Percentiles rank a stretch among this genome's conserved stretches.
Conservation (phyloP, 2,329 filamentous ascomycete genomes). For the Neonectria neomacrospora region DNA sequence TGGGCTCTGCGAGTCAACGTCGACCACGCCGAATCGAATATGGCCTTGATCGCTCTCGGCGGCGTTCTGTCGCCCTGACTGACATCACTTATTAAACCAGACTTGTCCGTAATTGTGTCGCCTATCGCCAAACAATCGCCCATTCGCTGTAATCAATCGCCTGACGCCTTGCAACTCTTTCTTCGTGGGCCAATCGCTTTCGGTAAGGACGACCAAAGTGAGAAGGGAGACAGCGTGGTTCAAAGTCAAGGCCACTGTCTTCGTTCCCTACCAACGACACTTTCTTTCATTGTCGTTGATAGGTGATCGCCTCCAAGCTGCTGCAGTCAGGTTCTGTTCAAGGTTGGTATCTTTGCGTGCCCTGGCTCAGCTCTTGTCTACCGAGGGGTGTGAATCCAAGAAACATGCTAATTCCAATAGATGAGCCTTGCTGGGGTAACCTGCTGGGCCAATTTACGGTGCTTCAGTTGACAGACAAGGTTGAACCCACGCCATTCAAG, state of each 20-base stretch:
- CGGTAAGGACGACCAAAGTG: slow-evolving; percentile 5
- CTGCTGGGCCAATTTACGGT: not conserved
- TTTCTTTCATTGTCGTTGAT: not conserved
- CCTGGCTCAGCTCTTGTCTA: not conserved
- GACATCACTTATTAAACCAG: slow-evolving; percentile 45
- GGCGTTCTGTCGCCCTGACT: slow-evolving; percentile 41
- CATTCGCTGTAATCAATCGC: slow-evolving; percentile 48
- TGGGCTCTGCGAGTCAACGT: slow-evolving; percentile 42
- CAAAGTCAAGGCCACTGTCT: not conserved
- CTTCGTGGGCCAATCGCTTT: slow-evolving; percentile 25
- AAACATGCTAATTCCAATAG: slow-evolving; percentile 12
- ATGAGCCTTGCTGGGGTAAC: not conserved
- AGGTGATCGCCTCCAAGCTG: not conserved
- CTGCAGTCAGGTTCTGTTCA: not conserved
- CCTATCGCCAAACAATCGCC: slow-evolving; percentile 42
- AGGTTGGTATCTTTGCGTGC: not conserved
- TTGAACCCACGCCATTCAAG: not conserved
- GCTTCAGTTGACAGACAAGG: not conserved
- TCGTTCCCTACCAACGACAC: not conserved
- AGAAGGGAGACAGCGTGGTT: not conserved
- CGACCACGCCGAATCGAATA: slow-evolving; percentile 43
- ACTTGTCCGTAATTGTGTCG: slow-evolving; percentile 49
- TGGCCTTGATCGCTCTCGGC: slow-evolving; percentile 29
- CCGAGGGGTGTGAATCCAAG: not conserved
- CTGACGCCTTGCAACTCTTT: slow-evolving; percentile 40